These are phyloP conservation scores for Cucumis cinereus DNA, from an alignment of 306 rosid genomes.

Conservation along the genomic window DNA sequence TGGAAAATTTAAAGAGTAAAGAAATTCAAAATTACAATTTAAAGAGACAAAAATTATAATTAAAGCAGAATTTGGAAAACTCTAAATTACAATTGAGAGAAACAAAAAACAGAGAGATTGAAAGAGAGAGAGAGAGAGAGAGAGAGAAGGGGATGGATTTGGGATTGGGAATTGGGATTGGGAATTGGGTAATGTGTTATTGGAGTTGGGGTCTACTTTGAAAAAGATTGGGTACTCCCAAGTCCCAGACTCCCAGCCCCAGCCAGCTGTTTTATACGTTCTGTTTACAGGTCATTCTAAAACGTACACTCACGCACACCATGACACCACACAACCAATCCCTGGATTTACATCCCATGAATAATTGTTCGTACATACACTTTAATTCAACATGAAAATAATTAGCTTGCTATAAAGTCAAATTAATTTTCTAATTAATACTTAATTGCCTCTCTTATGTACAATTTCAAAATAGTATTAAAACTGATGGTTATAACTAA, in stretches of 20 bases:
- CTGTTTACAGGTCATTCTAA: background rate
- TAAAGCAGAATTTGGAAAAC: no score
- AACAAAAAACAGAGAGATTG: no score
- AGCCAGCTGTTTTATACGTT: background rate
- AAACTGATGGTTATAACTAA: background rate
- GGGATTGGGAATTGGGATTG: no score
- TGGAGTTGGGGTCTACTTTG: background rate
- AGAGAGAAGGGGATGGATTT: no score
- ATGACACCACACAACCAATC: no score
- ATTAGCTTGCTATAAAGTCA: background rate
- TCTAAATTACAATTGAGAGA: no score
- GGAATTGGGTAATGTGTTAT: background rate
- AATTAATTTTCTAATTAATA: background rate
- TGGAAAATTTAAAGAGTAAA: no score
- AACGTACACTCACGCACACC: background rate
- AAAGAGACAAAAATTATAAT: no score
- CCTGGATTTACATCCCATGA: no score
- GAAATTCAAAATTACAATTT: no score
- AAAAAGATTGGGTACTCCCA: background rate
- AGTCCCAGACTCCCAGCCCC: background rate
- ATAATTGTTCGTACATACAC: background rate
- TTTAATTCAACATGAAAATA: background rate
- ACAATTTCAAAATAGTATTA: background rate
- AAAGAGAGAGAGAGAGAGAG: no score
- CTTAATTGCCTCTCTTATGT: no score